Base-by-base conservation (phyloP, 306 rosid genomes). In the Sesbania bispinosa region DNA sequence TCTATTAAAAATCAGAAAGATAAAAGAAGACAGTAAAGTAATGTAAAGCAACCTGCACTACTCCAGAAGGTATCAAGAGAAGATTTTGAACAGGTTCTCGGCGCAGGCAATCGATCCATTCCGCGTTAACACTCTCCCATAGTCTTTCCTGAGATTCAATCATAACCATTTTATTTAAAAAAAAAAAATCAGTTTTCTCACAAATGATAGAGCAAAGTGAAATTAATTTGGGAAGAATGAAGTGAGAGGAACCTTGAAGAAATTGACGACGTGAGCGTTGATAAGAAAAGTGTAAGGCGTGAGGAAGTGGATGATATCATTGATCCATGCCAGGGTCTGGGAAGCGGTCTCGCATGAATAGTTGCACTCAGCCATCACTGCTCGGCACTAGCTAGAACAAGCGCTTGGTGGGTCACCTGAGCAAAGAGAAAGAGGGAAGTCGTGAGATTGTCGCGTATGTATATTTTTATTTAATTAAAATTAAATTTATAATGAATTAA, bases 91-190 rank as follows among this genome's bases (percentile, higher is more conserved):
- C 75, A 19, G 88, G 78, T 62, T 90, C 97, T 29, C 54, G 20
- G 5, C 94, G 82, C 33, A 94, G 75, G 78, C 90, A 90, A 43
- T 87, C 88, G 70, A 94, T 87, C 97, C 99, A 94, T 51, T 89
- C 95, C 53, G 79, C 51, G 71, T 89, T 84, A 67, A 89, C 81
- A 60, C 79, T 72, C 80, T 89, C 92, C 97, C 97, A 89, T 1
- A 85, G 69, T 52, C 83, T 82, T 59, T 90, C 96, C 90, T 87
- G 93, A 74, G 74, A 67, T 38, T 39, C 11, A 66, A 75, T 54
- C 48, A 61, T 14, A 67, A 75, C 6, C 38, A 11, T 36, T 14
- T 43, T 7, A 24, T 10, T 41, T 19, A 4, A 1, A 18, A 6
- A 38, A 5, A 55, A 39, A 15, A 1, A 8, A 53, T 2, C 11